phyloP scores from a whole-genome alignment of 257 asterid genomes.

The Solanum acaule region DNA sequence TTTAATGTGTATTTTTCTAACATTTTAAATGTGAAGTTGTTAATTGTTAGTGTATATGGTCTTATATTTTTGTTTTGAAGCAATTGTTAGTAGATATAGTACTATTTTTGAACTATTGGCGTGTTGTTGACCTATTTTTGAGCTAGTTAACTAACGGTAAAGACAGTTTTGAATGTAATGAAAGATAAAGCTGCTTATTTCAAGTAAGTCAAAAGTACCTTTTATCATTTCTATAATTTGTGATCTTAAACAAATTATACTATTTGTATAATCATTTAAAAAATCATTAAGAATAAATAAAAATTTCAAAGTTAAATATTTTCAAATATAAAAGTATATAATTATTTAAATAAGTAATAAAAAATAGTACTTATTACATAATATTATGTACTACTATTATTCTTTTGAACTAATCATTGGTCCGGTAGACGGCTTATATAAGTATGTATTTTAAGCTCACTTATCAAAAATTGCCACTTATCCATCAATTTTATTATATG shows the following conservation, averaged over 20 bases:
- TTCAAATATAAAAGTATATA: too few species aligned
- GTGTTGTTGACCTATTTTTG: too few species aligned
- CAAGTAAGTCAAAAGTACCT: background rate
- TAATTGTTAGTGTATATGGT: too few species aligned
- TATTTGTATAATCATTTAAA: too few species aligned
- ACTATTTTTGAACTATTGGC: too few species aligned
- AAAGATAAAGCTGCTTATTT: background rate
- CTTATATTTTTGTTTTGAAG: background rate
- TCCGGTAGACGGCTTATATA: background rate
- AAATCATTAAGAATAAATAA: background rate
- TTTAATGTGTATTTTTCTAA: too few species aligned
- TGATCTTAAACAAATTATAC: background rate
- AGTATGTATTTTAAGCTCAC: background rate
- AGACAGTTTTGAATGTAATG: background rate
- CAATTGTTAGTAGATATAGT: too few species aligned
- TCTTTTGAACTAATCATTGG: too few species aligned
- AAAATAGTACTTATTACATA: too few species aligned
- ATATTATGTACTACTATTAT: background rate
- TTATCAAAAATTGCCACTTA: background rate
- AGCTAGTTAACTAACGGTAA: background rate
- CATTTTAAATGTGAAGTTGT: too few species aligned
- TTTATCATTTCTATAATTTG: too few species aligned
- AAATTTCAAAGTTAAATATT: too few species aligned
- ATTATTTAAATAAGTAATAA: background rate
- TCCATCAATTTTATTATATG: background rate